Evolutionary conservation across 1,284 basidiomycete species (phyloP).

Genomic region (Phenoliferia sp.): DNA sequence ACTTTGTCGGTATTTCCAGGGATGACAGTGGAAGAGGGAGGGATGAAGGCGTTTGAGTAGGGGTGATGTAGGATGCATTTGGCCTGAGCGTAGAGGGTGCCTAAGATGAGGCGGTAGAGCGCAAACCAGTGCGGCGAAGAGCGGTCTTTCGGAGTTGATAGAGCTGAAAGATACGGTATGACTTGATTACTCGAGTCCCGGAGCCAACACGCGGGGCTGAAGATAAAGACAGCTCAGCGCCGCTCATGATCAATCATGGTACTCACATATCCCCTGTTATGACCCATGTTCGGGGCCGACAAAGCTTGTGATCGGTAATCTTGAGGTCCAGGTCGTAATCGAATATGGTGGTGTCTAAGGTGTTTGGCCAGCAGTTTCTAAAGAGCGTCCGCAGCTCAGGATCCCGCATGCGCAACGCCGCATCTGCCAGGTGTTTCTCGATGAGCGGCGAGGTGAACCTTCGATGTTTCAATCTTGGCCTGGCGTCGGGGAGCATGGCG

Average conservation of each 20-base stretch:
- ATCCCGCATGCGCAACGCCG: no score
- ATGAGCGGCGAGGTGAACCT: no score
- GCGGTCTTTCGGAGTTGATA: background rate
- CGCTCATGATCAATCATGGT: background rate
- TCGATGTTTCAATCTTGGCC: no score
- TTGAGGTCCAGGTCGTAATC: background rate
- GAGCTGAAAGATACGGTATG: conserved; percentile 3
- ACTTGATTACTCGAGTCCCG: conserved; percentile 6
- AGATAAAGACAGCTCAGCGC: background rate
- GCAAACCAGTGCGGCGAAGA: background rate
- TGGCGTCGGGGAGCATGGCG: no score
- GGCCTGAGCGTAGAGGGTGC: conserved; percentile 4
- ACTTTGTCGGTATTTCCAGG: background rate
- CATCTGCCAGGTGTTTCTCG: no score
- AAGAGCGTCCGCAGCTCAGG: no score
- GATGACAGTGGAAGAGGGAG: conserved; percentile 5
- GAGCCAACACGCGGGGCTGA: conserved; percentile 4
- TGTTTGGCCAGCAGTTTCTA: conserved; percentile 1
- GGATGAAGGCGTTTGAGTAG: conserved; percentile 14
- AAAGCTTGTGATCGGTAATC: background rate
- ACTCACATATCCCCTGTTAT: conserved; percentile 7
- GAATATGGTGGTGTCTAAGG: conserved; percentile 9
- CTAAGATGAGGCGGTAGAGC: conserved; percentile 5
- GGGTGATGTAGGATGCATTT: conserved; percentile 6
- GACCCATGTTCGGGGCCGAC: conserved; percentile 4